phyloP scores from a whole-genome alignment of 805 yeast species.

The Schwanniomyces sp. region DNA sequence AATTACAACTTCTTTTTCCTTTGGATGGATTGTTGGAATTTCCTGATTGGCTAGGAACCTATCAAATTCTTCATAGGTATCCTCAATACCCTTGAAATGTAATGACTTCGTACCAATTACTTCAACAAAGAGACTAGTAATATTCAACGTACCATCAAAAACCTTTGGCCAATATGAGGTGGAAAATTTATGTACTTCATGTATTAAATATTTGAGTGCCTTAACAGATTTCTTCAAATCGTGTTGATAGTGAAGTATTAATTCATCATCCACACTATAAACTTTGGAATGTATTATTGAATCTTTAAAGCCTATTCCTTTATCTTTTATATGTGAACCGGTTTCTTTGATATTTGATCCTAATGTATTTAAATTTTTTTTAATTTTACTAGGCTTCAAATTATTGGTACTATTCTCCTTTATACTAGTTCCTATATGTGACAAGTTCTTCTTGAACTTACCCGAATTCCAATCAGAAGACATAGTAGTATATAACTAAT shows the following conservation, averaged over 20 bases:
- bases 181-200: conserved; percentile 24
- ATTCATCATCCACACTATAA: conserved; percentile 35
- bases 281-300: conserved; percentile 10
- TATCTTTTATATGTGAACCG: conserved; percentile 9
- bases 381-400: neutral
- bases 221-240: conserved; percentile 41
- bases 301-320: conserved; percentile 8
- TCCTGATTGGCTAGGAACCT: conserved; percentile 23
- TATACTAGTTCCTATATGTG: neutral
- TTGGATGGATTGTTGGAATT: conserved; percentile 35
- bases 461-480: neutral
- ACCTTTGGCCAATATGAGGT: conserved; percentile 25
- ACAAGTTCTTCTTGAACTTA: conserved; percentile 8
- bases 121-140: conserved; percentile 27
- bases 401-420: neutral
- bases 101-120: conserved; percentile 36
- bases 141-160: conserved; percentile 31
- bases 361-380: conserved; percentile 7
- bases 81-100: conserved; percentile 32
- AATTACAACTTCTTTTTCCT: conserved; percentile 26
- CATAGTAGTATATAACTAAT: neutral
- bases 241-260: conserved; percentile 42
- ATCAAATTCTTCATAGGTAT: conserved; percentile 31
- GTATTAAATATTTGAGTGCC: conserved; percentile 41
- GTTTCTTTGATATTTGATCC: conserved; percentile 14